phyloP scores from a whole-genome alignment of 148 eudicot species.

The Fagopyrum esculentum region DNA sequence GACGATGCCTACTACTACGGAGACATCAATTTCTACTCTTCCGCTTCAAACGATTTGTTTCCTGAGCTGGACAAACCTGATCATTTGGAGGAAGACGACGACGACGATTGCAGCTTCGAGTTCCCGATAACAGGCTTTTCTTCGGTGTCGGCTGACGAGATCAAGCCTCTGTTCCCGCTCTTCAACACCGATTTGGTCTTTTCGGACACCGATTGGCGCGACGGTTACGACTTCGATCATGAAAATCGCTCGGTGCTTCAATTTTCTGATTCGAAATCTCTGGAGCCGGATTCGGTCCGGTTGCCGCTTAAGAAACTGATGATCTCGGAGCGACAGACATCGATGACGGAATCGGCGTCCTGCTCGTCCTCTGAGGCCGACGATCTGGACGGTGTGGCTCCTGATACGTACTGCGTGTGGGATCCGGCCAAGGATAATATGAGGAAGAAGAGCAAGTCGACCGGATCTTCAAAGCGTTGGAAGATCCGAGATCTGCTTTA shows the following conservation, averaged over 20 bases:
- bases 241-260: not conserved
- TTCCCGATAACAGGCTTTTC: slow-evolving; percentile 24
- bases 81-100: slow-evolving; percentile 9
- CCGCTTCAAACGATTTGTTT: not conserved
- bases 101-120: slow-evolving; percentile 33
- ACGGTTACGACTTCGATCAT: not conserved
- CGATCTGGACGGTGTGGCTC: slow-evolving; percentile 67
- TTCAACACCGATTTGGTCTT: slow-evolving; percentile 39
- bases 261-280: not conserved
- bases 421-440: slow-evolving; percentile 31
- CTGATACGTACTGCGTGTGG: slow-evolving; percentile 77
- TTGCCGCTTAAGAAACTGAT: slow-evolving; percentile 46
- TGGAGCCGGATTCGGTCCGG: slow-evolving; percentile 13
- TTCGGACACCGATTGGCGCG: slow-evolving; percentile 12
- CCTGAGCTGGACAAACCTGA: not conserved
- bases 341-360: slow-evolving; percentile 22
- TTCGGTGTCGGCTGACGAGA: slow-evolving; percentile 35
- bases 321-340: slow-evolving; percentile 35
- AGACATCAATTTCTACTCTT: slow-evolving; percentile 21
- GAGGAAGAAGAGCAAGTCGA: slow-evolving; percentile 59
- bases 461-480: slow-evolving; percentile 68
- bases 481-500: slow-evolving; percentile 44
- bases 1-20: slow-evolving; percentile 19
- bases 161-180: slow-evolving; percentile 47
- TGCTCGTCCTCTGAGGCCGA: slow-evolving; percentile 58